These are phyloP conservation scores for Trichoderma sp. DNA, from an alignment of 2,329 filamentous ascomycete species.

Conservation along the genomic window DNA sequence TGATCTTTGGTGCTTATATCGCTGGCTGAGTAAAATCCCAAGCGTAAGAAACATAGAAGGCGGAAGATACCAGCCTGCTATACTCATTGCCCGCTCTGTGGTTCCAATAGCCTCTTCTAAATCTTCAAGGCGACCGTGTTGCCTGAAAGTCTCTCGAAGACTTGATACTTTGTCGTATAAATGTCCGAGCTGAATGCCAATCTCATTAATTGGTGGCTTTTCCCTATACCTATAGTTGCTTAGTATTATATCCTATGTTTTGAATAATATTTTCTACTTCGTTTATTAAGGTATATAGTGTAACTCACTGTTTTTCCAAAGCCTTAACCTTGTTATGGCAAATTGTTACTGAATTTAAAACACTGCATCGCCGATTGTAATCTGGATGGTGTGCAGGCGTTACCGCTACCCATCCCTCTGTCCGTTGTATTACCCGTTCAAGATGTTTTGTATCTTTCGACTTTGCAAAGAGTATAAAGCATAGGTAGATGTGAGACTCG, in stretches of 20 bases:
- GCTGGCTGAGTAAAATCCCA: neutral
- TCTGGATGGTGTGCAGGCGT: neutral
- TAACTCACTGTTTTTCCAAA: neutral
- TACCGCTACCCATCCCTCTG: neutral
- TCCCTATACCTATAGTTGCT: neutral
- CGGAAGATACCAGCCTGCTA: neutral
- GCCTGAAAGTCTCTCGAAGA: neutral
- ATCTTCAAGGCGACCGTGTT: neutral
- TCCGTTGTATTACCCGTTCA: neutral
- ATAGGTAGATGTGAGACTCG: neutral
- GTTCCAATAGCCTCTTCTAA: neutral
- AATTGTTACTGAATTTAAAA: neutral
- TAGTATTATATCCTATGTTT: too few relatives aligned
- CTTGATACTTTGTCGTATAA: neutral
- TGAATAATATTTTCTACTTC: too few relatives aligned
- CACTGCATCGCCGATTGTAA: neutral
- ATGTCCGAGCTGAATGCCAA: neutral
- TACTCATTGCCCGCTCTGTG: neutral
- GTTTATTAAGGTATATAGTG: neutral
- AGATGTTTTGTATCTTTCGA: neutral
- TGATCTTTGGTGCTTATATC: neutral
- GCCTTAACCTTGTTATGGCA: too few relatives aligned
- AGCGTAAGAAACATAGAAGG: neutral
- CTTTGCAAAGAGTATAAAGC: neutral
- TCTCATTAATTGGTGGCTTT: neutral